These are phyloP conservation scores for Nadsonia fulvescens DNA, from an alignment of 805 yeast species.

Conservation along the genomic window DNA sequence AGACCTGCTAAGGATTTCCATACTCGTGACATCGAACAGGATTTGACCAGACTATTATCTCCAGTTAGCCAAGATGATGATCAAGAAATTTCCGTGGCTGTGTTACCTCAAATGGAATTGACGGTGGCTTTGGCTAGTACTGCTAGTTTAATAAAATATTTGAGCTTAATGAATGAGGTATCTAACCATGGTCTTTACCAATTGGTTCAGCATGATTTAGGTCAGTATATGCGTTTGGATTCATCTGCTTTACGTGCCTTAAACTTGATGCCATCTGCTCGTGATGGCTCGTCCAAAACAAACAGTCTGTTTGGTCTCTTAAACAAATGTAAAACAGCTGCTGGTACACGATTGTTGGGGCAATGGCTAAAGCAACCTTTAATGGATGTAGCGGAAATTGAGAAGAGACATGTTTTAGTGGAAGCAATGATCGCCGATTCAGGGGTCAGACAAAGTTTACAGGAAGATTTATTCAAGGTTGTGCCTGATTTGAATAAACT, in stretches of 20 bases:
- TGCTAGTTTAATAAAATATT: slow-evolving; percentile 50
- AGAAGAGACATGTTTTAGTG: slow-evolving; percentile 58
- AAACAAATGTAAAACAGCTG: slow-evolving; percentile 73
- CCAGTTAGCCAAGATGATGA: slow-evolving; percentile 26
- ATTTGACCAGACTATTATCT: slow-evolving; percentile 51
- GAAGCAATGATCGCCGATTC: slow-evolving; percentile 54
- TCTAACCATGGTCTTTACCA: slow-evolving; percentile 33
- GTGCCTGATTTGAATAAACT: slow-evolving; percentile 76
- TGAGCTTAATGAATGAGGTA: slow-evolving; percentile 43
- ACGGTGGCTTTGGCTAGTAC: slow-evolving; percentile 41
- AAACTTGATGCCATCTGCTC: slow-evolving; percentile 55
- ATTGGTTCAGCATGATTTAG: slow-evolving; percentile 49
- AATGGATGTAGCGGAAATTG: slow-evolving; percentile 40
- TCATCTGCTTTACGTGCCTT: slow-evolving; percentile 78
- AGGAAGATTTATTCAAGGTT: slow-evolving; percentile 44
- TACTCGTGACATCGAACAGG: slow-evolving; percentile 57
- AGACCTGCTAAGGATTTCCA: slow-evolving; percentile 39
- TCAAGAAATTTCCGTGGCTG: slow-evolving; percentile 8
- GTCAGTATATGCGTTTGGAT: slow-evolving; percentile 79
- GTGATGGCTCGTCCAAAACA: slow-evolving; percentile 28
- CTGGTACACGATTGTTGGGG: slow-evolving; percentile 75
- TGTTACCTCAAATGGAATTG: slow-evolving; percentile 21
- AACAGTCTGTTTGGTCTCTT: slow-evolving; percentile 64
- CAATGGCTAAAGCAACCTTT: slow-evolving; percentile 97
- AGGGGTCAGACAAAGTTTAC: slow-evolving; percentile 38